These are phyloP conservation scores for Scedosporium aurantiacum DNA, from an alignment of 2,329 filamentous ascomycete genomes.

Conservation along the genomic window DNA sequence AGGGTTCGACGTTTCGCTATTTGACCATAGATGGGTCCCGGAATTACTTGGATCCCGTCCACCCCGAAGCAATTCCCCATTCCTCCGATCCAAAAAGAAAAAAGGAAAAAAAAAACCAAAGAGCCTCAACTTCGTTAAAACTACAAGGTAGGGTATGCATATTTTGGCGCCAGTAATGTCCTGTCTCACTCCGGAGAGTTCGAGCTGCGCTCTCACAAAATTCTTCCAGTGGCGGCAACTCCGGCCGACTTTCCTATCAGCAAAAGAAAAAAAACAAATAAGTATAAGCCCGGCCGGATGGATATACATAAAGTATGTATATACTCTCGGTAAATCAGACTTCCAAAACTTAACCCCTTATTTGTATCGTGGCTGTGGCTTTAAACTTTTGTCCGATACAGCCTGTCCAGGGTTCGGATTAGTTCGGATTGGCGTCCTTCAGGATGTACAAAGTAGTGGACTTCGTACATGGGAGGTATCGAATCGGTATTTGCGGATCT, in stretches of 20 bases:
- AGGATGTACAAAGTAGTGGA: too few relatives aligned
- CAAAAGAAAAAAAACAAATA: background rate
- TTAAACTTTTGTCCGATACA: too few relatives aligned
- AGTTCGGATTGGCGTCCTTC: too few relatives aligned
- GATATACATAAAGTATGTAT: too few relatives aligned
- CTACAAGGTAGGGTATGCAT: background rate
- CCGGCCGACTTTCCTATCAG: background rate
- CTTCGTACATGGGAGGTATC: too few relatives aligned
- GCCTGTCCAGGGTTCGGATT: too few relatives aligned
- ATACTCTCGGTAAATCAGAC: too few relatives aligned
- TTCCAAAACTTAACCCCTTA: too few relatives aligned
- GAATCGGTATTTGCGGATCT: too few relatives aligned
- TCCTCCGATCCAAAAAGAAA: background rate
- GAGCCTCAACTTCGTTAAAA: background rate
- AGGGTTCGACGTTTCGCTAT: too few relatives aligned
- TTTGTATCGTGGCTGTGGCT: too few relatives aligned
- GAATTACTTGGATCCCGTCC: background rate
- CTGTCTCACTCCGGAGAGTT: background rate
- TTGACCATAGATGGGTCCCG: background rate
- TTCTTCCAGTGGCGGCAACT: background rate
- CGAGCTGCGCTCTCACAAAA: background rate
- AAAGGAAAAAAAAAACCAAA: too few relatives aligned
- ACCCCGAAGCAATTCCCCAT: background rate
- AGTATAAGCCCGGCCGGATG: background rate
- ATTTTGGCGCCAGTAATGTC: background rate